Evolutionary conservation across 2,329 filamentous ascomycete genomes (phyloP).

Genomic region (Verticillium longisporum): DNA sequence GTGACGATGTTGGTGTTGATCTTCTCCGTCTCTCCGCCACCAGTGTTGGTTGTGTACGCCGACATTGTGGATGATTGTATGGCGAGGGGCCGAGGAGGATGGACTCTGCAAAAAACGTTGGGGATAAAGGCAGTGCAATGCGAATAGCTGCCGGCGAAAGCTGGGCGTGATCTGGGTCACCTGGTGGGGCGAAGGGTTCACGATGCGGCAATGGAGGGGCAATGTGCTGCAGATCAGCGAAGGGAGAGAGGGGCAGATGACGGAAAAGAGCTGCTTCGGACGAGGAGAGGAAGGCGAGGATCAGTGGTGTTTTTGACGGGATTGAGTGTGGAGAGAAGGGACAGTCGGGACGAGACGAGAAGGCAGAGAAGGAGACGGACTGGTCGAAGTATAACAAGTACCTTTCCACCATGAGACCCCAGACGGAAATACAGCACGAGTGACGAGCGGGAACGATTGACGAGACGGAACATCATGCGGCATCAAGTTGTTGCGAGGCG

Average conservation of each 20-base stretch:
- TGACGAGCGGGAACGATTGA: not conserved
- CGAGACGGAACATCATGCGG: not conserved
- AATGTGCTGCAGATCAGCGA: not conserved
- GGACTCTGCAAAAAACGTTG: not conserved
- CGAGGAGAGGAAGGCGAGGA: not conserved
- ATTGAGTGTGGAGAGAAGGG: not conserved
- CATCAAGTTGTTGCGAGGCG: not conserved
- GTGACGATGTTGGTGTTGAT: slow-evolving; percentile 97
- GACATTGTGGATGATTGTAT: slow-evolving; percentile 7
- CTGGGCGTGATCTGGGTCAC: not conserved
- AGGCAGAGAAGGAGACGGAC: slow-evolving; percentile 7
- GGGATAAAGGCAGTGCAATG: not conserved
- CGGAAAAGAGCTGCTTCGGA: not conserved
- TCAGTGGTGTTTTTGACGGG: not conserved
- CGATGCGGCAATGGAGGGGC: not conserved
- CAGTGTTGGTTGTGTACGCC: slow-evolving; percentile 23
- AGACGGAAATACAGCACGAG: not conserved
- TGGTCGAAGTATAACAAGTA: not conserved
- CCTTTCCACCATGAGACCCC: not conserved
- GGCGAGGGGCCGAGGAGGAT: not conserved
- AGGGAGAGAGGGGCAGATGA: not conserved
- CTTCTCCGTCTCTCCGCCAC: slow-evolving; percentile 57
- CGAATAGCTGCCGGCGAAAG: not conserved
- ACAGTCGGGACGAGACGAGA: not conserved
- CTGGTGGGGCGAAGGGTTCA: not conserved